Evolutionary conservation across 345 rosid species (phyloP), one percentile per base, ranked within the genome.

Genomic region (Laguncularia racemosa): DNA sequence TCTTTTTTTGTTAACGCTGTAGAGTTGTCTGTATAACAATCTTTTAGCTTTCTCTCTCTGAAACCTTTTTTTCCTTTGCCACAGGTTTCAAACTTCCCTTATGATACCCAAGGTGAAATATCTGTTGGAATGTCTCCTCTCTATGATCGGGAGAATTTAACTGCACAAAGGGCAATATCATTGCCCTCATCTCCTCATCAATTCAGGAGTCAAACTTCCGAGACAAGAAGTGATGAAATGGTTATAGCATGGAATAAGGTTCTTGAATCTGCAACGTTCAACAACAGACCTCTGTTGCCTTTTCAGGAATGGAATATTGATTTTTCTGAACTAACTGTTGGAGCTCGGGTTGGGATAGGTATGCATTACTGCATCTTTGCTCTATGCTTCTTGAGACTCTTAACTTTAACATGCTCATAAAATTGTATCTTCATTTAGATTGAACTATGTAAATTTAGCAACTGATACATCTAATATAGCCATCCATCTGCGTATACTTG

Each of bases 331-430:
- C 54, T 95, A 71, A 81, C 84, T 0, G 93, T 95, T 61, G 96
- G 99, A 46, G 84, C 90, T 64, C 99, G 97, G 55, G 97, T 95
- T 61, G 97, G 99, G 47, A 90, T 95, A 61, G 99, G 99, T 95
- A 73, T 77, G 76, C 49, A 51, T 51, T 17, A 40, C 4, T 14
- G 6, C 19, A 9, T 3, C 19, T 13, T 58, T 14, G 49, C 54
- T 60, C 55, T 38, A 46, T 57, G 53, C 47, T 10, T 17, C 20
- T 47, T 26, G 19, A 16, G 15, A 12, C 14, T 18, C 23, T 15
- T 14, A 12, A 17, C 13, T 50, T 40, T 33, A 9, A 33, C 11
- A 9, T 33, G 9, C 7, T 33, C 11, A 1, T 10, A 4, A 10
- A 9, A 7, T 33, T 4, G 9, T 9, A 33, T 33, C 40, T 33